Base-by-base conservation (phyloP, 2,329 filamentous ascomycete genomes). In the Colletotrichum camelliae region DNA sequence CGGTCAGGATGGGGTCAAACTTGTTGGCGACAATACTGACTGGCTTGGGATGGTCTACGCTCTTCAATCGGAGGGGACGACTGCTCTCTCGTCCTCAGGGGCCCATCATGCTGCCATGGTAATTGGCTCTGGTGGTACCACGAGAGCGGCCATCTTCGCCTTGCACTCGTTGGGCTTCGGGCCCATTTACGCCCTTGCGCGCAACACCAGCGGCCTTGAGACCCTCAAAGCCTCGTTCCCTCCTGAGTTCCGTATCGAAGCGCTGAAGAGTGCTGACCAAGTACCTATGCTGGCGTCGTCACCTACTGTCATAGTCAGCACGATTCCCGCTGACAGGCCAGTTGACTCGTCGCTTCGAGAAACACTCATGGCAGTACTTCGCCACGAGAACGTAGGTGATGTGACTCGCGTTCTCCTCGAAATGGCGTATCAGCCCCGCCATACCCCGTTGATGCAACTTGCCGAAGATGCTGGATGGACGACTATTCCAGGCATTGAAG, bases 1-100 rank as follows among this genome's bases (percentile, higher is more conserved):
- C 24, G 66, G 18, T 9, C n/a, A 65, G 8, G 65, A 67, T 35
- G 69, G 65, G 16, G 81, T 82, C 31, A 90, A 88, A 5, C 91
- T 98, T 4, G 84, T 94, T 18, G 97, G 97, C 58, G 94, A 96
- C 83, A 99, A 99, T 85, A 99, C 97, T 15, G 97, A 99, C 86
- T 99, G 96, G 94, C 91, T 92, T 81, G 97, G 97, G 77, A 99
- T 99, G 92, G 92, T 94, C 4, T 91, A 94, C 79, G 93, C 95
- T 5, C 90, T 99, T 24, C 91, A 90, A 73, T 91, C 91, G 57
- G 93, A 92, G 3, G 95, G 95, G 9, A 87, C 94, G 52, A 86
- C 86, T 24, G 65, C 77, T 77, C 84, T 77, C 83, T 81, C 80
- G 79, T 81, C 79, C 80, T 82, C 81, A 70, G 69, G 75, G 43